Conservation (phyloP, 2,329 filamentous ascomycete species). For the Leptographium procerum region DNA sequence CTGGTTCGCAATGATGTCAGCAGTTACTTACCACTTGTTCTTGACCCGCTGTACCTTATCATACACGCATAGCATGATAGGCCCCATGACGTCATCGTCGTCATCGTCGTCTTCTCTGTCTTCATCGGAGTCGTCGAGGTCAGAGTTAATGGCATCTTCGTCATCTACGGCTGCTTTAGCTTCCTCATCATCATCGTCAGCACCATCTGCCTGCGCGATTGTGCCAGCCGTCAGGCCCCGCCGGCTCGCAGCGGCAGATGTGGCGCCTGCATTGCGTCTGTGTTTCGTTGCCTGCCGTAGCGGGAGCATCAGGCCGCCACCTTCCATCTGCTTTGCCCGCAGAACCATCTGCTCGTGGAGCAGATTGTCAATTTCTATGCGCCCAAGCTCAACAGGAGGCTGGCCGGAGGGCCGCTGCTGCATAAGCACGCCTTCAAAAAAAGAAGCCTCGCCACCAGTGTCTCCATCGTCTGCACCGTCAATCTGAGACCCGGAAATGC, state of each 20-base stretch:
- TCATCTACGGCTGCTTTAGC: conserved; percentile 56
- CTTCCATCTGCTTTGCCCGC: conserved; percentile 58
- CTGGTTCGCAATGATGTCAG: background rate
- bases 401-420: conserved; percentile 42
- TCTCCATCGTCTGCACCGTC: conserved; percentile 59
- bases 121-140: conserved; percentile 91
- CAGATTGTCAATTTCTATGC: conserved; percentile 54
- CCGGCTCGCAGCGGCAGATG: conserved; percentile 4
- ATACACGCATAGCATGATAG: conserved; percentile 98
- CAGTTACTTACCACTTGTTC: conserved; percentile 69
- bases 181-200: conserved; percentile 45
- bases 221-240: background rate
- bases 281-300: conserved; percentile 42
- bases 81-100: conserved; percentile 69
- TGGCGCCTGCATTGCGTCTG: conserved; percentile 12
- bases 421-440: conserved; percentile 49
- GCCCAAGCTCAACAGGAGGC: conserved; percentile 41
- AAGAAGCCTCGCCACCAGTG: conserved; percentile 54
- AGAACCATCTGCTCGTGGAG: conserved; percentile 58
- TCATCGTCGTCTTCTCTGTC: conserved; percentile 74
- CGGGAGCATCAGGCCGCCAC: conserved; percentile 64
- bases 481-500: conserved; percentile 46
- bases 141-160: conserved; percentile 96
- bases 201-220: conserved; percentile 46
- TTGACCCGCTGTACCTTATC: conserved; percentile 98